Conservation (phyloP, 192 early-diverging fungal genomes). For the Diversispora epigaea region DNA sequence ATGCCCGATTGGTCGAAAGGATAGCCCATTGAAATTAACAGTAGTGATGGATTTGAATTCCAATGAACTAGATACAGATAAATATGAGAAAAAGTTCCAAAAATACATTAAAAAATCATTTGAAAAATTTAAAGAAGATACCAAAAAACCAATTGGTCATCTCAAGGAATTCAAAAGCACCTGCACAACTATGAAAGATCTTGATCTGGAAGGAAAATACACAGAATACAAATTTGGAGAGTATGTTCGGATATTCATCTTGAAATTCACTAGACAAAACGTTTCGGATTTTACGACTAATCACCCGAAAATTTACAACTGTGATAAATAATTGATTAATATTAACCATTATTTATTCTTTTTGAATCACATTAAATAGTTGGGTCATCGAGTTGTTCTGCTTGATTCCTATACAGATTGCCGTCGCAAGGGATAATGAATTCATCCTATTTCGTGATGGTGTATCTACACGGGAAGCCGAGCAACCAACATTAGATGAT, state of each 20-base stretch:
- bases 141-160: constrained; percentile 24
- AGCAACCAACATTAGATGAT: constrained; percentile 2
- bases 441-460: constrained; percentile 26
- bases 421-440: constrained; percentile 30
- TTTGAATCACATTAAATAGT: neutral
- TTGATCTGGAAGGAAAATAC: neutral
- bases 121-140: constrained; percentile 15
- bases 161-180: constrained; percentile 1
- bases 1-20: neutral
- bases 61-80: neutral
- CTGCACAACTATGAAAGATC: neutral
- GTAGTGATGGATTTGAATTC: neutral
- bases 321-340: too few species aligned
- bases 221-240: constrained; percentile 10
- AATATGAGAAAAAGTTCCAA: neutral
- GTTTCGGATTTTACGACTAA: too few species aligned
- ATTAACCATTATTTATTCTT: neutral
- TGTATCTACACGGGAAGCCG: constrained; percentile 1
- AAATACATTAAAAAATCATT: constrained; percentile 20
- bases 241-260: neutral
- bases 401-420: constrained; percentile 27
- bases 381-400: constrained; percentile 24
- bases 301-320: too few species aligned
- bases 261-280: neutral
- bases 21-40: constrained; percentile 7